These are phyloP conservation scores for Ricinus communis DNA, from an alignment of 345 rosid species.

Conservation along the genomic window DNA sequence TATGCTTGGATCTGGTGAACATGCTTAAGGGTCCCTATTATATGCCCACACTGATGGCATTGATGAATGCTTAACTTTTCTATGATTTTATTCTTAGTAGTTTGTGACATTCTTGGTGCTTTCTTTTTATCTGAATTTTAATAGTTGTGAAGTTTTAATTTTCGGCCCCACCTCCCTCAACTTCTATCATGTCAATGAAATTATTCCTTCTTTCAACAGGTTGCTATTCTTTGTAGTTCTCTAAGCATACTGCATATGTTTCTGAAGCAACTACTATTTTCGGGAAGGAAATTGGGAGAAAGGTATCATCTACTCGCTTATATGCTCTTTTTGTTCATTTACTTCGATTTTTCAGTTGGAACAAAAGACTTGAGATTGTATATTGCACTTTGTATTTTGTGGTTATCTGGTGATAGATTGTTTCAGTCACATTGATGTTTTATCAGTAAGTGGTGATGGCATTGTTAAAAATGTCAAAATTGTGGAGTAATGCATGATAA, in stretches of 20 bases:
- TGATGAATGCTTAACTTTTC: neutral
- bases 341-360: neutral
- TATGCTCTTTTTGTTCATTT: neutral
- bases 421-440: too few relatives aligned
- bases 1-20: neutral
- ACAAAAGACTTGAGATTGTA: neutral
- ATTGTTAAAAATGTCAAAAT: neutral
- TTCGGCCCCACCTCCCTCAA: neutral
- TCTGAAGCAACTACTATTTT: conserved; percentile 58
- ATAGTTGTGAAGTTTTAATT: neutral
- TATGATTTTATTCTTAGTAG: neutral
- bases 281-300: conserved; percentile 41
- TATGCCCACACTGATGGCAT: neutral
- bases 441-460: neutral
- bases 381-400: neutral
- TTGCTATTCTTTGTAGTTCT: conserved; percentile 52
- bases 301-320: conserved; percentile 47
- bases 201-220: conserved; percentile 43
- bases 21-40: neutral
- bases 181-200: conserved; percentile 19
- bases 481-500: neutral
- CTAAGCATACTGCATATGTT: conserved; percentile 52
- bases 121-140: neutral
- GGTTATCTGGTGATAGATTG: neutral
- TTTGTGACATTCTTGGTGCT: neutral